A percentile compares a stretch with the other conserved stretches of the same genome.
Conservation (phyloP, 2,329 filamentous ascomycete species). For the Colletotrichum magnum region DNA sequence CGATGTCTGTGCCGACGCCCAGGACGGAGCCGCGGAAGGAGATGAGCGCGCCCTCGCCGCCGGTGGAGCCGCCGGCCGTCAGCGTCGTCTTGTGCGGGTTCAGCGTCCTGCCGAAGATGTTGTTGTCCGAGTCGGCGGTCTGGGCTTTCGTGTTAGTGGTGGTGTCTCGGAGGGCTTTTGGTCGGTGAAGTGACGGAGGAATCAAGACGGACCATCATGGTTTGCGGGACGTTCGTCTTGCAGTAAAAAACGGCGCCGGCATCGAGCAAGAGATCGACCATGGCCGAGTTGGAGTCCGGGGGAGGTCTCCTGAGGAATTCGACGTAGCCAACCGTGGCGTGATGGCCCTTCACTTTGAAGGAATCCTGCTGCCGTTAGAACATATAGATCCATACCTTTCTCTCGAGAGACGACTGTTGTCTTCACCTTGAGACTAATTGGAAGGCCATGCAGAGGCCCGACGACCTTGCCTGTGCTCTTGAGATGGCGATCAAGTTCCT, state of each 20-base stretch:
- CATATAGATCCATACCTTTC: slow-evolving; percentile 38
- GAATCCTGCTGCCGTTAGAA: slow-evolving; percentile 66
- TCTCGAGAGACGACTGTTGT: background rate
- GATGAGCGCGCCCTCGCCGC: slow-evolving; percentile 65
- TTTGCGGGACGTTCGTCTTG: slow-evolving; percentile 79
- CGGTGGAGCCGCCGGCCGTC: slow-evolving; percentile 75
- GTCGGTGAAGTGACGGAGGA: too few relatives aligned
- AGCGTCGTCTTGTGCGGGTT: slow-evolving; percentile 74
- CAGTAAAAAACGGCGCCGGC: slow-evolving; percentile 77
- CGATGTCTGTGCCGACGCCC: slow-evolving; percentile 59
- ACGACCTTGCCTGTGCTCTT: slow-evolving; percentile 55
- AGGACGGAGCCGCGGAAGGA: slow-evolving; percentile 57
- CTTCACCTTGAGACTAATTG: slow-evolving; percentile 55
- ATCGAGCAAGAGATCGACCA: slow-evolving; percentile 70
- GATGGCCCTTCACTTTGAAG: slow-evolving; percentile 67
- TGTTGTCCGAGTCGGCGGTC: slow-evolving; percentile 74
- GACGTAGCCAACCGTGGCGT: slow-evolving; percentile 70
- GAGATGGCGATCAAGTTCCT: slow-evolving; percentile 60
- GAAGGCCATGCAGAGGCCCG: slow-evolving; percentile 75
- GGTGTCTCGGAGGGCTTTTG: background rate
- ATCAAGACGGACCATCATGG: slow-evolving; percentile 55
- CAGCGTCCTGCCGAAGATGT: slow-evolving; percentile 62
- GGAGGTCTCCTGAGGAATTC: slow-evolving; percentile 66
- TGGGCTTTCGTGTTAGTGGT: background rate
- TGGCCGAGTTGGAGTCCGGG: slow-evolving; percentile 65